Base-by-base conservation (phyloP, 192 early-diverging fungal genomes). In the Obelidium mucronatum region DNA sequence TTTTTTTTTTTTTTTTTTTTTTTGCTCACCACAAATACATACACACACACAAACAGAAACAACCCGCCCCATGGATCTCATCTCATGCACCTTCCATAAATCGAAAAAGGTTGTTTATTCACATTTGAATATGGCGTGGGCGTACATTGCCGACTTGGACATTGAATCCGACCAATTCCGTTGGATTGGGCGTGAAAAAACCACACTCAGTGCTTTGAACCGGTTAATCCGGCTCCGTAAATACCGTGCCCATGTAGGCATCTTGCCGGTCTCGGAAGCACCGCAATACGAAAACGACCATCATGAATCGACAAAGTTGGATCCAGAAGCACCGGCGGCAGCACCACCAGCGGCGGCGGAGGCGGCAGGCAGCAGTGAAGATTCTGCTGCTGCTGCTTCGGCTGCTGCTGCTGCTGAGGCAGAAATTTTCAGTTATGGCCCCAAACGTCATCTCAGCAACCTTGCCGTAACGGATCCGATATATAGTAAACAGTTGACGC, bases 161-260 rank as follows among this genome's bases (percentile, higher is more conserved):
- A 80, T 87, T 62, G 86, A 87, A 76, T 82, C 80, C 5, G 86
- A 87, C 51, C 37, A 48, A 17, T 87, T 76, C 48, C 79, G 86
- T 42, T 84, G 71, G 76, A 34, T 87, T 33, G 86, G 86, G 8
- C 39, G 37, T 19, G 71, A 77, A 34, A 78, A 83, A 61, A 67
- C 77, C 24, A 78, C 77, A 24, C 42, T 87, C 8, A 78, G 75
- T n/a, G 83, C 83, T 19, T 36, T 87, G 26, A 76, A 91, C 11
- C 87, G 91, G 19, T 56, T 91, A 40, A 70, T 90, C 73, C 83
- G 81, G 48, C 74, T 91, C 59, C 84, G 91, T 17, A 84, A 81
- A 52, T 91, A 91, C 75, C 81, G 80, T 42, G 90, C 88, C 3
- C 75, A 86, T 8, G 67, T 92, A 37, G 89, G 89, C 59, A 81